A percentile compares a stretch with the other conserved stretches of the same genome.
Evolutionary conservation across 495 filamentous ascomycete species (phyloP).

Genomic region (Apiosordaria backusii): DNA sequence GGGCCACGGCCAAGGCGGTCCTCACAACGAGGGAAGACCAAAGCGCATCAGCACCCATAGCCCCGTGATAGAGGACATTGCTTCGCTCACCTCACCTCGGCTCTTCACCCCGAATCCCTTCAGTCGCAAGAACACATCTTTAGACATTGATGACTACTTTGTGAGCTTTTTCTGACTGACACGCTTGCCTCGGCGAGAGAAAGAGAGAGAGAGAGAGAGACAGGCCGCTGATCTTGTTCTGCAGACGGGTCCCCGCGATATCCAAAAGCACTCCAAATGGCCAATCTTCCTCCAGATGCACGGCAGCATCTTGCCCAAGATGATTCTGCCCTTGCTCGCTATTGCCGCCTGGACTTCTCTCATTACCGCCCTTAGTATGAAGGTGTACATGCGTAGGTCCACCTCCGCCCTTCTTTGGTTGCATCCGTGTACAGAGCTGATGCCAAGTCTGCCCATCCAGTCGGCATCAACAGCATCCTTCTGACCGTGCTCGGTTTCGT

Average conservation of each 20-base stretch:
- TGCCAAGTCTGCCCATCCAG: conserved; percentile 15
- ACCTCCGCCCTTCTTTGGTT: not conserved
- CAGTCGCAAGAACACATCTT: conserved; percentile 41
- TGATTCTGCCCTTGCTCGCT: conserved; percentile 69
- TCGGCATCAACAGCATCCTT: conserved; percentile 65
- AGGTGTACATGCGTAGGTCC: conserved; percentile 46
- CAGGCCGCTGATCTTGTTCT: not conserved
- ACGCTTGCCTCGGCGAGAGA: not conserved
- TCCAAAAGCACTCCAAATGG: conserved; percentile 75
- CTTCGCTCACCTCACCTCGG: conserved; percentile 34
- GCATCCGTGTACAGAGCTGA: not conserved
- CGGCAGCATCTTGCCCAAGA: conserved; percentile 74
- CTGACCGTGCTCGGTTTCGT: conserved; percentile 88
- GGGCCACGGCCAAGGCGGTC: not conserved
- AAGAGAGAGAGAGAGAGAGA: conserved; percentile 2
- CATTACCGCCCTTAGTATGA: conserved; percentile 56
- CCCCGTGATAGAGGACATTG: conserved; percentile 17
- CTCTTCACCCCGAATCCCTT: conserved; percentile 43
- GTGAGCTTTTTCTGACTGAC: conserved; percentile 33
- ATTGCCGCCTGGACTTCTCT: conserved; percentile 66
- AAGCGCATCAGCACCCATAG: conserved; percentile 8
- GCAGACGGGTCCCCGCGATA: conserved; percentile 62
- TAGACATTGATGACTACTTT: conserved; percentile 54
- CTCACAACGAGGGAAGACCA: conserved; percentile 8
- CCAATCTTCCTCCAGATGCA: conserved; percentile 76